phyloP scores from a whole-genome alignment of 306 rosid species.

The Luffa aegyptiaca region DNA sequence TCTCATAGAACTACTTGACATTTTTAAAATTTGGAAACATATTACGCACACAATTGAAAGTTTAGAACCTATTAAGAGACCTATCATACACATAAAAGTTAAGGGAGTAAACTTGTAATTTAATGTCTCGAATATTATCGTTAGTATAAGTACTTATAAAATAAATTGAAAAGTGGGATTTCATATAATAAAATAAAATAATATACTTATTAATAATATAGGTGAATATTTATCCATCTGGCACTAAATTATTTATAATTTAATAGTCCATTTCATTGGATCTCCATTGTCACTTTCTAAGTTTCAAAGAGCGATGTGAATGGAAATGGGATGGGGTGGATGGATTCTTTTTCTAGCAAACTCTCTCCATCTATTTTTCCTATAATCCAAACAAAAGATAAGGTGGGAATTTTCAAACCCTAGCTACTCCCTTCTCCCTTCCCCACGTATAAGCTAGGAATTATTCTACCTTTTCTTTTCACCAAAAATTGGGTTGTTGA shows the following conservation, averaged over 20 bases:
- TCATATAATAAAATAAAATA: no score
- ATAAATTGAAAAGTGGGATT: no score
- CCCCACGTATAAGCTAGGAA: not conserved
- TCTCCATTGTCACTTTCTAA: not conserved
- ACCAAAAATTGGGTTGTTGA: not conserved
- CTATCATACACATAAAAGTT: no score
- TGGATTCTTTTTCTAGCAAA: not conserved
- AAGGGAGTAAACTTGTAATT: no score
- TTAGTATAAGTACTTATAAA: no score
- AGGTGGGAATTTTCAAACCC: not conserved
- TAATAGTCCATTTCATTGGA: not conserved
- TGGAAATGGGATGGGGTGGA: not conserved
- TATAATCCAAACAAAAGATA: not conserved
- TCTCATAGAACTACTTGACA: no score
- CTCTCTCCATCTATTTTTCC: not conserved
- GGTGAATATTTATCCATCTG: not conserved
- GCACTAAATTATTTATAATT: not conserved
- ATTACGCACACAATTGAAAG: no score
- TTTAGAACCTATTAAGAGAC: no score
- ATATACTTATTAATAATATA: no score
- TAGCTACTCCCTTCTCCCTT: not conserved
- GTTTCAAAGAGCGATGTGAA: not conserved
- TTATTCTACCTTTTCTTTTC: not conserved
- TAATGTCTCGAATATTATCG: no score
- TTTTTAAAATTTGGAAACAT: no score